Percentiles rank a stretch among this genome's conserved stretches.
These are phyloP conservation scores for Penicillium angulare DNA, from an alignment of 495 filamentous ascomycete species.

Conservation along the genomic window DNA sequence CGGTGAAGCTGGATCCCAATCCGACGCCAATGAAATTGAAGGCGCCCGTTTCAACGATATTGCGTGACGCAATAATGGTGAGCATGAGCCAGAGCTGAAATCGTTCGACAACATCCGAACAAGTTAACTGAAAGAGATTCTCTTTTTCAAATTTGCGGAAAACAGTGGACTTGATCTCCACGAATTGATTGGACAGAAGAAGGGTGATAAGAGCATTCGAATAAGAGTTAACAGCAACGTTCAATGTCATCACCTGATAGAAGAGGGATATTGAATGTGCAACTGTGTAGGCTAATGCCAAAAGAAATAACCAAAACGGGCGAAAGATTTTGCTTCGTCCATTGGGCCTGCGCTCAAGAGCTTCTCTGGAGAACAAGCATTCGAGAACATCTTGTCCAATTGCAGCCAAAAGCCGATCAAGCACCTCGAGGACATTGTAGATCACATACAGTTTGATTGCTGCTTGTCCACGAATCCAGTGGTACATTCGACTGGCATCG, in stretches of 20 bases:
- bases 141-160: slow-evolving; percentile 99
- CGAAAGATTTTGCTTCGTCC: slow-evolving; percentile 91
- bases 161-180: slow-evolving; percentile 95
- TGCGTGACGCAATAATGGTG: slow-evolving; percentile 89
- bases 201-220: slow-evolving; percentile 93
- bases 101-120: slow-evolving; percentile 93
- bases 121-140: slow-evolving; percentile 93
- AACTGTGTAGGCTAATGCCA: slow-evolving; percentile 84
- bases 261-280: slow-evolving; percentile 84
- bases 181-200: slow-evolving; percentile 91
- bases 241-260: slow-evolving; percentile 95
- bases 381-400: slow-evolving; percentile 95
- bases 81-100: slow-evolving; percentile 98
- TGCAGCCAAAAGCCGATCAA: slow-evolving; percentile 83
- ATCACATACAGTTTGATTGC: slow-evolving; percentile 99
- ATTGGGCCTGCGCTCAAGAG: slow-evolving; percentile 79
- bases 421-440: slow-evolving; percentile 91
- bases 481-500: slow-evolving; percentile 97
- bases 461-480: slow-evolving; percentile 92
- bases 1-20: slow-evolving; percentile 31
- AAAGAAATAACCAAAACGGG: slow-evolving; percentile 85
- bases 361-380: slow-evolving; percentile 90
- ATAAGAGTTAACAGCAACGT: slow-evolving; percentile 98
- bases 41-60: slow-evolving; percentile 86
- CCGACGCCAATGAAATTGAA: slow-evolving; percentile 39